Percentiles rank a stretch among this genome's conserved stretches.
These are phyloP conservation scores for Lepidium sativum DNA, from an alignment of 345 rosid genomes.

Conservation along the genomic window DNA sequence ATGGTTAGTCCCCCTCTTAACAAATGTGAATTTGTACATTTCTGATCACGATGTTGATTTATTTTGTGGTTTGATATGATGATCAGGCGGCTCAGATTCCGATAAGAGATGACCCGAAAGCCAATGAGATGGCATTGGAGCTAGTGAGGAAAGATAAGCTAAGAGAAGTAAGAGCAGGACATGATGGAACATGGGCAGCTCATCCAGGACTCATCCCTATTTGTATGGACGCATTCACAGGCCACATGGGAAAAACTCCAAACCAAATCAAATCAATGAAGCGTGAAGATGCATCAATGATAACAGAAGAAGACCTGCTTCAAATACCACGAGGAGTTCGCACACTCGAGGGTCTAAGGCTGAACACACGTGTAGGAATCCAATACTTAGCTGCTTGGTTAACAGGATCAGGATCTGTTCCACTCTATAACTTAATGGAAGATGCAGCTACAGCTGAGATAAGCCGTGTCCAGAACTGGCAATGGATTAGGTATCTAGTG, in stretches of 20 bases:
- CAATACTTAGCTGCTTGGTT: slow-evolving; percentile 90
- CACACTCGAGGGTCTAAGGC: slow-evolving; percentile 73
- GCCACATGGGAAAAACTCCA: slow-evolving; percentile 54
- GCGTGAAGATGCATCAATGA: slow-evolving; percentile 49
- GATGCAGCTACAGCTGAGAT: slow-evolving; percentile 97
- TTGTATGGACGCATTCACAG: slow-evolving; percentile 61
- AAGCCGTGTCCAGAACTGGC: slow-evolving; percentile 93
- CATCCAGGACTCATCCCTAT: slow-evolving; percentile 83
- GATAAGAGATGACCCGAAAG: slow-evolving; percentile 64
- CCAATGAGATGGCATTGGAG: slow-evolving; percentile 75
- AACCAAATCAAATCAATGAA: slow-evolving; percentile 59
- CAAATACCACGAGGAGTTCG: slow-evolving; percentile 77
- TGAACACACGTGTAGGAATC: slow-evolving; percentile 85
- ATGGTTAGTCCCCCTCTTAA: slow-evolving; percentile 43
- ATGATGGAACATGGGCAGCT: slow-evolving; percentile 98
- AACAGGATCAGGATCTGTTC: slow-evolving; percentile 83
- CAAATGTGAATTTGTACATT: not conserved
- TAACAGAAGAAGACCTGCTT: slow-evolving; percentile 79
- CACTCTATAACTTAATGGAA: slow-evolving; percentile 93
- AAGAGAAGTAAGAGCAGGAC: slow-evolving; percentile 84
- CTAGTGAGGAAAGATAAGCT: slow-evolving; percentile 82
- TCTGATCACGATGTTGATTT: not conserved
- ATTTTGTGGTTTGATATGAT: slow-evolving; percentile 4
- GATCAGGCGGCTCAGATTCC: slow-evolving; percentile 94
- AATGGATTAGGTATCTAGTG: slow-evolving; percentile 75